phyloP scores from a whole-genome alignment of 306 rosid species.

The Alnus rubra region DNA sequence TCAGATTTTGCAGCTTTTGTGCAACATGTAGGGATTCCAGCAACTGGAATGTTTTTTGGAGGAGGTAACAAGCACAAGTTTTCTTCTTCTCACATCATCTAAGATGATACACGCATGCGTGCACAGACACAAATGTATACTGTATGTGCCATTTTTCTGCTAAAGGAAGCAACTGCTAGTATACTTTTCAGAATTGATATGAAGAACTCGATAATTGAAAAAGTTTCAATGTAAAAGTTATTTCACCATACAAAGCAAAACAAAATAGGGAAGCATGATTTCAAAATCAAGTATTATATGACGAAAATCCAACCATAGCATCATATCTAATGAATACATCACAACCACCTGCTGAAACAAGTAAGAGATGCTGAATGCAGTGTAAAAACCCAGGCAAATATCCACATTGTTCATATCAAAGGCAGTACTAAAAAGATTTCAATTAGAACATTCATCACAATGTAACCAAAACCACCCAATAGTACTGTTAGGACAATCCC shows the following conservation, averaged over 20 bases:
- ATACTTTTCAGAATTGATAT: neutral
- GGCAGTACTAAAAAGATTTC: neutral
- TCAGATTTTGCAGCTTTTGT: slow-evolving; percentile 72
- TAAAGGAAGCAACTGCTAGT: slow-evolving; percentile 6
- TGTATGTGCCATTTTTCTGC: slow-evolving; percentile 1
- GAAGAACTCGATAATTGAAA: neutral
- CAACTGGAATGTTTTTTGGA: slow-evolving; percentile 49
- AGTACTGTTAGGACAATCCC: neutral
- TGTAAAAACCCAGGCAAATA: neutral
- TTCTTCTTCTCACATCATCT: neutral
- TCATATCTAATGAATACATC: neutral
- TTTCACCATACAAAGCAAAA: neutral
- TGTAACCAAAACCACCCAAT: slow-evolving; percentile 1
- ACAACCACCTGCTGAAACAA: neutral
- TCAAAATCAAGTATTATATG: neutral
- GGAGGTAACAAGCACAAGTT: slow-evolving; percentile 38
- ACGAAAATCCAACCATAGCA: neutral
- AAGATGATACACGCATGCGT: slow-evolving; percentile 13
- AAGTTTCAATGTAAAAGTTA: neutral
- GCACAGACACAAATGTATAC: neutral
- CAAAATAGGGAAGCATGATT: neutral
- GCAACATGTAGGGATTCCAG: slow-evolving; percentile 78
- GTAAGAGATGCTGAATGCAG: too few relatives aligned
- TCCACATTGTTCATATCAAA: neutral
- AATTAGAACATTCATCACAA: neutral